Percentiles rank a stretch among this genome's conserved stretches.
Evolutionary conservation across 2,329 filamentous ascomycete species (phyloP).

Genomic region (Elsinoe australis): DNA sequence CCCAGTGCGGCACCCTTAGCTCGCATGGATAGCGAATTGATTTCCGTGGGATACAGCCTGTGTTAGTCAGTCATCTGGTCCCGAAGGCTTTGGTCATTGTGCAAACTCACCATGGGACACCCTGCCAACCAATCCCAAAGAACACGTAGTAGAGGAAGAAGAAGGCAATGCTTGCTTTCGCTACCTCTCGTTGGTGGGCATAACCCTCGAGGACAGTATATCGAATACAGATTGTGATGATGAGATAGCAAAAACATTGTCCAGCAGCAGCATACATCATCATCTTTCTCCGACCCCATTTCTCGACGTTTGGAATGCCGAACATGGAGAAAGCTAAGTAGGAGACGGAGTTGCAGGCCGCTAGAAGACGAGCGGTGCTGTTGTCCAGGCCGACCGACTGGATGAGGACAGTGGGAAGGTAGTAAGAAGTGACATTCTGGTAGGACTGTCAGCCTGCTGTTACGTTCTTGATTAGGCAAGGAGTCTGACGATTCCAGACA

Average conservation of each 20-base stretch:
- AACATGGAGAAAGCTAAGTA: constrained; percentile 44
- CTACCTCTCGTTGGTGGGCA: constrained; percentile 25
- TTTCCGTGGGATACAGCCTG: constrained; percentile 40
- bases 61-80: background rate
- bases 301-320: constrained; percentile 43
- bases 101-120: constrained; percentile 29
- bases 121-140: constrained; percentile 46
- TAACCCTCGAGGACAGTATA: constrained; percentile 33
- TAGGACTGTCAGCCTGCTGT: too few species aligned
- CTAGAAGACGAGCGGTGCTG: constrained; percentile 46
- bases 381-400: constrained; percentile 48
- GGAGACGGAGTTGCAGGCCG: constrained; percentile 47
- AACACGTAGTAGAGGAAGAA: constrained; percentile 51
- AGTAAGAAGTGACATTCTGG: constrained; percentile 39
- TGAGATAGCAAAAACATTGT: constrained; percentile 45
- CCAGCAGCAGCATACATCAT: constrained; percentile 51
- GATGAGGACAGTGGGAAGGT: constrained; percentile 53
- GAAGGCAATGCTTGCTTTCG: constrained; percentile 40
- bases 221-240: constrained; percentile 46
- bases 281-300: constrained; percentile 50
- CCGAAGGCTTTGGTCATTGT: too few species aligned
- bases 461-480: too few species aligned
- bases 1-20: constrained; percentile 44
- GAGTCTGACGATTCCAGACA: constrained; percentile 27
- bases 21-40: constrained; percentile 44